Percentiles rank a stretch among this genome's conserved stretches.
phyloP scores from a whole-genome alignment of 768 basidiomycete genomes.

The Termitomyces sp. region DNA sequence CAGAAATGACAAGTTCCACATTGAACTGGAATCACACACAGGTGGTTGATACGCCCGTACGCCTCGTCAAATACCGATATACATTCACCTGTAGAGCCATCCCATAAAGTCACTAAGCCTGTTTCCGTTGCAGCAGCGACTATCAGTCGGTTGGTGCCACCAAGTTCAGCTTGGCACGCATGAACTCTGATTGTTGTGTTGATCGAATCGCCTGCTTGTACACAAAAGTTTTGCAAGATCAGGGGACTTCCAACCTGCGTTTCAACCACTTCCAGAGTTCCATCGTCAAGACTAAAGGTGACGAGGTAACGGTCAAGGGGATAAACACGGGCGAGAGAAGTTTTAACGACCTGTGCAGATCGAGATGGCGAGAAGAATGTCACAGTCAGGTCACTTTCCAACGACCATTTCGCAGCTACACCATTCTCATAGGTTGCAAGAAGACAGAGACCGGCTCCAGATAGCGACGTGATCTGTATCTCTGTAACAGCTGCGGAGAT shows the following conservation, averaged over 20 bases:
- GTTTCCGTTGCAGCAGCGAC: conserved; percentile 58
- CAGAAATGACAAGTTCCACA: conserved; percentile 64
- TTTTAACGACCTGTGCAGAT: conserved; percentile 36
- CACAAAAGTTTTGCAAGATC: conserved; percentile 37
- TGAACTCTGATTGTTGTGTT: conserved; percentile 52
- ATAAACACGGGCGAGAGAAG: conserved; percentile 42
- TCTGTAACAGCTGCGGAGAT: conserved; percentile 47
- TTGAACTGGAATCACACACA: conserved; percentile 55
- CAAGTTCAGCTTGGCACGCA: conserved; percentile 46
- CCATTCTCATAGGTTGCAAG: conserved; percentile 59
- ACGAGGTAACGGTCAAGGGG: conserved; percentile 43
- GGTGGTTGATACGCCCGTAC: conserved; percentile 48
- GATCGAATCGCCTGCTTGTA: conserved; percentile 53
- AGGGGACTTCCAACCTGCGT: conserved; percentile 37
- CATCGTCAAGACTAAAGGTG: conserved; percentile 61
- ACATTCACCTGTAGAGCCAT: conserved; percentile 57
- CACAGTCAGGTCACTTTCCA: conserved; percentile 26
- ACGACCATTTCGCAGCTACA: conserved; percentile 47
- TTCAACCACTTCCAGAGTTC: conserved; percentile 58
- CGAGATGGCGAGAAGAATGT: conserved; percentile 39
- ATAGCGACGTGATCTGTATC: conserved; percentile 35
- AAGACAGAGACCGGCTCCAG: conserved; percentile 23
- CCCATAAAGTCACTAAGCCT: conserved; percentile 75
- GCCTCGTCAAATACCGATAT: conserved; percentile 56
- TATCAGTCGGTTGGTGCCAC: conserved; percentile 44